phyloP scores from a whole-genome alignment of 1,284 basidiomycete genomes.

The Caloboletus firmus region DNA sequence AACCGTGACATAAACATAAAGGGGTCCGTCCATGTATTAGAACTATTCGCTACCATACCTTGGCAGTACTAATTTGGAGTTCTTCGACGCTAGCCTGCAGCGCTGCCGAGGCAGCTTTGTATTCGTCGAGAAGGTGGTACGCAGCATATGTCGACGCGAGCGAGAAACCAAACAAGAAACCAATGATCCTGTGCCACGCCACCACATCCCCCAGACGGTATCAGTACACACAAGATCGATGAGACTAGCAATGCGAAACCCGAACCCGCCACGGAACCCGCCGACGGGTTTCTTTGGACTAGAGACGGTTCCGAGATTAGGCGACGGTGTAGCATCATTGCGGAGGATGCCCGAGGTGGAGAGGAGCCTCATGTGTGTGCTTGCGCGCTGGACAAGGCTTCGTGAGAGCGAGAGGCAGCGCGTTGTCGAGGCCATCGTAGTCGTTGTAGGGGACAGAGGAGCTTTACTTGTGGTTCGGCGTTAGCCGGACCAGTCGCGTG shows the following conservation, averaged over 20 bases:
- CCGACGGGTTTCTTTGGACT: slow-evolving; percentile 78
- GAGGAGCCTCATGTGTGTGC: slow-evolving; percentile 33
- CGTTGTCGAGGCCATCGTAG: slow-evolving; percentile 42
- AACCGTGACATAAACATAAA: background rate
- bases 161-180: slow-evolving; percentile 89
- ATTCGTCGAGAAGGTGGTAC: slow-evolving; percentile 87
- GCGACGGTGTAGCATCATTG: slow-evolving; percentile 46
- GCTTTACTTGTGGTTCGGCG: slow-evolving; percentile 19
- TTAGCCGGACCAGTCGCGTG: slow-evolving; percentile 24
- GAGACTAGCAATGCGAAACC: slow-evolving; percentile 6
- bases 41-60: slow-evolving; percentile 43
- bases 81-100: slow-evolving; percentile 87
- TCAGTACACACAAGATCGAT: slow-evolving; percentile 9
- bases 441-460: background rate
- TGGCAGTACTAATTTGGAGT: slow-evolving; percentile 79
- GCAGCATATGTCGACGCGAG: slow-evolving; percentile 81
- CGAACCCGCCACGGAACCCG: slow-evolving; percentile 83
- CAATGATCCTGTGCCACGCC: slow-evolving; percentile 63
- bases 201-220: background rate
- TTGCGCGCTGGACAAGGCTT: slow-evolving; percentile 22
- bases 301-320: slow-evolving; percentile 57
- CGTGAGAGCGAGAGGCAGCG: slow-evolving; percentile 37
- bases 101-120: slow-evolving; percentile 80
- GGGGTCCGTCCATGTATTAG: slow-evolving; percentile 23
- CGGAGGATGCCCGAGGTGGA: slow-evolving; percentile 44